Evolutionary conservation across 352 stramenopile genomes (phyloP).

Genomic region (Pythium dissotocum): DNA sequence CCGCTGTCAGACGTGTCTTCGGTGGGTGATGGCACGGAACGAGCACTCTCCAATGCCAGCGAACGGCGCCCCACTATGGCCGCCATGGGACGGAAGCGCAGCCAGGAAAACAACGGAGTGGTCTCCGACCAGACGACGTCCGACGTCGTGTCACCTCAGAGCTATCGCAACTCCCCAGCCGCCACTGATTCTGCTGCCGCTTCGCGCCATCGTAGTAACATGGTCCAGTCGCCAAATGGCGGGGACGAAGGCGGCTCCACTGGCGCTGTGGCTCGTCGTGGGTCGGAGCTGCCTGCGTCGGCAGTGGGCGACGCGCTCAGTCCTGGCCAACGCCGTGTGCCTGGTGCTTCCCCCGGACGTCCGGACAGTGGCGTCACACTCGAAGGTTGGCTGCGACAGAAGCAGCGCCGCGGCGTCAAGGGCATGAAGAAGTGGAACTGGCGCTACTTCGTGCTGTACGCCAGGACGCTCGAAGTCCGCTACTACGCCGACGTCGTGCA

Average conservation of each 20-base stretch:
- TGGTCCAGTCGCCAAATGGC: slow-evolving; percentile 22
- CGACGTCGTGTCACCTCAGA: slow-evolving; percentile 20
- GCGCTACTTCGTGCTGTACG: slow-evolving; percentile 81
- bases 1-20: slow-evolving; percentile 24
- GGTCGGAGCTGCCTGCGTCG: slow-evolving; percentile 25
- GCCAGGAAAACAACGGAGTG: slow-evolving; percentile 15
- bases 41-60: background rate
- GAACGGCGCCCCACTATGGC: slow-evolving; percentile 6
- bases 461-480: slow-evolving; percentile 68
- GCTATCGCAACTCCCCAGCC: slow-evolving; percentile 4
- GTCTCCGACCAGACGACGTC: slow-evolving; percentile 17
- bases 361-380: slow-evolving; percentile 71
- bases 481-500: slow-evolving; percentile 83
- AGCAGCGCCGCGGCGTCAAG: slow-evolving; percentile 76
- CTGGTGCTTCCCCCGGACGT: slow-evolving; percentile 46
- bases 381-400: slow-evolving; percentile 81
- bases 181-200: background rate
- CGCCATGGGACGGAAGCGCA: slow-evolving; percentile 9
- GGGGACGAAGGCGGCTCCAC: background rate
- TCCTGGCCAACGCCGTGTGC: slow-evolving; percentile 53
- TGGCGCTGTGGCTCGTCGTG: slow-evolving; percentile 18
- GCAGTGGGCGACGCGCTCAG: slow-evolving; percentile 30
- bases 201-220: slow-evolving; percentile 18
- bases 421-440: slow-evolving; percentile 87
- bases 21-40: background rate